A percentile compares a stretch with the other conserved stretches of the same genome.
Conservation (phyloP, 805 yeast genomes). For the Pichia cephalocereana region DNA sequence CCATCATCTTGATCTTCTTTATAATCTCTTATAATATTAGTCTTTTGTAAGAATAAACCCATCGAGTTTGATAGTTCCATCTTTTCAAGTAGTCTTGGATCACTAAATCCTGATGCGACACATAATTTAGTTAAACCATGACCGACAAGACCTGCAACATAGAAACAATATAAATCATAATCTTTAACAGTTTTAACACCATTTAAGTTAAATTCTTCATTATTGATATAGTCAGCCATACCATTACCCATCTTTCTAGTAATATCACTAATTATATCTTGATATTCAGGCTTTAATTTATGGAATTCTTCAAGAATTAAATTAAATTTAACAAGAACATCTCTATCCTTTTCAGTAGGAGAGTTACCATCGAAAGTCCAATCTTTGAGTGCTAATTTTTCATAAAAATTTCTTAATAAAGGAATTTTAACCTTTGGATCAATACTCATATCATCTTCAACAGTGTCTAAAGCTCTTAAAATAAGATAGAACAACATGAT, state of each 20-base stretch:
- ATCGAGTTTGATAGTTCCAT: conserved; percentile 64
- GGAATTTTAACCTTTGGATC: conserved; percentile 66
- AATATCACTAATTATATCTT: conserved; percentile 68
- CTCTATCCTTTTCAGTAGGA: conserved; percentile 72
- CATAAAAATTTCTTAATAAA: conserved; percentile 57
- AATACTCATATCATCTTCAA: conserved; percentile 93
- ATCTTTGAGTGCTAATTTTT: conserved; percentile 50
- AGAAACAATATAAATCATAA: conserved; percentile 87
- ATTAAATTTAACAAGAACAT: conserved; percentile 74
- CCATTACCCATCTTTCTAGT: conserved; percentile 91
- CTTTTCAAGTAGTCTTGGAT: conserved; percentile 41
- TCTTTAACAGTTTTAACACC: conserved; percentile 76
- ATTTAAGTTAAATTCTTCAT: conserved; percentile 65
- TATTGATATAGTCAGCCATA: conserved; percentile 86
- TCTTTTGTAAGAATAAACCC: conserved; percentile 94
- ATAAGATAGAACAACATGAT: conserved; percentile 79
- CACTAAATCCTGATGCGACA: conserved; percentile 65
- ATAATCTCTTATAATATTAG: conserved; percentile 92
- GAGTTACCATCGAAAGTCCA: conserved; percentile 78
- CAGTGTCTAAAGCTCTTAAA: conserved; percentile 85
- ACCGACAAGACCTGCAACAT: conserved; percentile 97
- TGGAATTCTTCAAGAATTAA: conserved; percentile 62
- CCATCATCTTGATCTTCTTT: conserved; percentile 88
- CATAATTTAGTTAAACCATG: conserved; percentile 85
- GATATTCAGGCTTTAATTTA: conserved; percentile 63